Percentiles rank a stretch among this genome's conserved stretches.
Evolutionary conservation across 352 stramenopile genomes (phyloP).

Genomic region (Globisporangium apiculatum): DNA sequence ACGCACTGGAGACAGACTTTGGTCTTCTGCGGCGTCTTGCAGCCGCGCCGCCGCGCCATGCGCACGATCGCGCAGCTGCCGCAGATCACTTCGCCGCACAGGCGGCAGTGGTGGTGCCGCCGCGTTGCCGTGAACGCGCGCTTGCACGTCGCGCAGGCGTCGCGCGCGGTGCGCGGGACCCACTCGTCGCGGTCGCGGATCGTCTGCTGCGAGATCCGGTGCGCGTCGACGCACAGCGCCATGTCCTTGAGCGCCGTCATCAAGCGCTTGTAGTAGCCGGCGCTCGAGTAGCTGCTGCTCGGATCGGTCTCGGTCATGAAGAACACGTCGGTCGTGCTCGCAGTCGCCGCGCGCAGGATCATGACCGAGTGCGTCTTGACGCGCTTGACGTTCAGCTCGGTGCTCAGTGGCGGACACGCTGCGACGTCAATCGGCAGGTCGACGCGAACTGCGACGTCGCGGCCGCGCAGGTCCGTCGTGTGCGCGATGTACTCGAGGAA

Average conservation of each 20-base stretch:
- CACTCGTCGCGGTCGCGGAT: constrained; percentile 45
- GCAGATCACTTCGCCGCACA: constrained; percentile 75
- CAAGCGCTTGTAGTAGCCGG: constrained; percentile 32
- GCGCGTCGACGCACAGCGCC: constrained; percentile 48
- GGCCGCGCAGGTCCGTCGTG: constrained; percentile 44
- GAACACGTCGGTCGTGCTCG: constrained; percentile 45
- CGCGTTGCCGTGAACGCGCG: constrained; percentile 51
- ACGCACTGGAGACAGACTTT: constrained; percentile 55
- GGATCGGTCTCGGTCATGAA: constrained; percentile 48
- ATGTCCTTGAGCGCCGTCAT: constrained; percentile 54
- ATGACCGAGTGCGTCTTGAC: constrained; percentile 46
- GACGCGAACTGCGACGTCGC: constrained; percentile 65
- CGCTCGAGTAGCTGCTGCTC: constrained; percentile 13
- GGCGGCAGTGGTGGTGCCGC: constrained; percentile 63
- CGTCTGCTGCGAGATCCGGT: constrained; percentile 46
- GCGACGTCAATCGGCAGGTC: constrained; percentile 52
- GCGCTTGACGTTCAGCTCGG: constrained; percentile 46
- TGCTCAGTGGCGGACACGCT: constrained; percentile 44
- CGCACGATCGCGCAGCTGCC: constrained; percentile 55
- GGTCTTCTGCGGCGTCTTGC: constrained; percentile 40
- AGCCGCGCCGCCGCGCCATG: constrained; percentile 25
- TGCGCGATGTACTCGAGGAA: constrained; percentile 75
- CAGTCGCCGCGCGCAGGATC: constrained; percentile 29
- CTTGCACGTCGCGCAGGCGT: constrained; percentile 50
- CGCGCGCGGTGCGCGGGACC: constrained; percentile 36